A percentile compares a stretch with the other conserved stretches of the same genome.
phyloP scores from a whole-genome alignment of 2,329 filamentous ascomycete species.

The Aureobasidium subglaciale region DNA sequence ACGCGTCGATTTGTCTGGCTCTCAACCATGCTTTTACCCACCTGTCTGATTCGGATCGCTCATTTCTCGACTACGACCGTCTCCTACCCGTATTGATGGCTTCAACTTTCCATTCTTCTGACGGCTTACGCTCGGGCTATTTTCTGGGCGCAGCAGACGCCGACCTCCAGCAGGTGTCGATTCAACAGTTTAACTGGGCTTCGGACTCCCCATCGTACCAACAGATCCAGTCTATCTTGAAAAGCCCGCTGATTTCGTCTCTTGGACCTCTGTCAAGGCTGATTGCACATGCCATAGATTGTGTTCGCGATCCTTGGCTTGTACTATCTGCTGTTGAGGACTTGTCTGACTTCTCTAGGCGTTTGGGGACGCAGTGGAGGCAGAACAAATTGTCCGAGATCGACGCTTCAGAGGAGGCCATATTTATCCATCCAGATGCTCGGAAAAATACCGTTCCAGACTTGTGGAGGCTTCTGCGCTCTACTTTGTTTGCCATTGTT shows the following conservation, averaged over 20 bases:
- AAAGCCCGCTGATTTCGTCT: conserved; percentile 55
- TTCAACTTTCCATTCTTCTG: conserved; percentile 59
- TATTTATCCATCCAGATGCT: conserved; percentile 59
- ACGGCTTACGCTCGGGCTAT: conserved; percentile 69
- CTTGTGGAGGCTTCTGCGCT: conserved; percentile 69
- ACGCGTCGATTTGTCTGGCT: conserved; percentile 55
- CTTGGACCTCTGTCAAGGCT: conserved; percentile 62
- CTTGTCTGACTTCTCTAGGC: conserved; percentile 59
- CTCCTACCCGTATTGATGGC: conserved; percentile 64
- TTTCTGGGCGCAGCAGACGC: conserved; percentile 64
- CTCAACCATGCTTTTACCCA: conserved; percentile 71
- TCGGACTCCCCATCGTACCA: conserved; percentile 51
- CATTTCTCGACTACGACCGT: conserved; percentile 55
- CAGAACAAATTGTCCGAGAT: conserved; percentile 66
- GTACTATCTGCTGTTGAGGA: conserved; percentile 53
- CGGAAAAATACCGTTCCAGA: conserved; percentile 59
- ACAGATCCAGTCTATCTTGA: conserved; percentile 51
- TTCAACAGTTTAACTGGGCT: conserved; percentile 57
- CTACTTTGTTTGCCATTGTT: conserved; percentile 67
- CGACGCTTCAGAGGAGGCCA: conserved; percentile 59
- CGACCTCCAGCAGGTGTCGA: conserved; percentile 53
- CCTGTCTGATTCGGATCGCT: conserved; percentile 54
- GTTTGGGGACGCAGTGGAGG: conserved; percentile 65
- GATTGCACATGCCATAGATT: conserved; percentile 56
- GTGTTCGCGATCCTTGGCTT: conserved; percentile 45